Base-by-base conservation (phyloP, 257 asterid genomes). In the Ophiorrhiza pumila region DNA sequence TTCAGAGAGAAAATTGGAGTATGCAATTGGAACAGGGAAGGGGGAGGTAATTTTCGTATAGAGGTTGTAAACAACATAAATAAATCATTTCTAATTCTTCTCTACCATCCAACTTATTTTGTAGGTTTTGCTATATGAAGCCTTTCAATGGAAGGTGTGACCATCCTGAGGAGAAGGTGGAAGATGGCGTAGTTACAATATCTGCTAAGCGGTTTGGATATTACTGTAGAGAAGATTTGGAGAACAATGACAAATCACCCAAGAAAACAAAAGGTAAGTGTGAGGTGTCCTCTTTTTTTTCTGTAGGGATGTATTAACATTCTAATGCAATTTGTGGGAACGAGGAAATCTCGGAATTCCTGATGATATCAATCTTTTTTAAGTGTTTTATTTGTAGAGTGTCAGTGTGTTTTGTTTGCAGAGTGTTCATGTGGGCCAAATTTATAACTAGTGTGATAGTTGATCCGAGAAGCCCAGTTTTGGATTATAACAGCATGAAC, bases 81-180 rank as follows among this genome's bases (percentile, higher is more conserved):
- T 49, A 23, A 31, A n/a, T 43, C 1, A 29, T 31, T 63, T 0
- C 45, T 17, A 5, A 13, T 53, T 65, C 25, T 27, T 25, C 23
- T 61, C 23, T 42, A 25, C 0, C 4, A 5, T 29, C 29, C n/a
- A 68, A 45, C 65, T 69, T 29, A 31, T 65, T 71, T 41, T 81
- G 61, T 66, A 89, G 97, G 96, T 91, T 87, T 82, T 91, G 97
- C 77, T 87, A 79, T 80, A 85, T 89, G 96, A 77, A 75, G 75
- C 97, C 97, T 14, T 89, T 89, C 60, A 59, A 42, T 62, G 91
- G 89, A 52, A 80, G 53, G 41, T 91, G 97, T 7, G 88, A 89
- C 61, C 60, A 69, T 68, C 88, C 93, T 10, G 97, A 87, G 77
- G 84, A 87, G 66, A 76, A 79, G 63, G 88, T 83, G 46, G 86